Conservation (phyloP, 768 basidiomycete species). For the Lentinula aciculospora region DNA sequence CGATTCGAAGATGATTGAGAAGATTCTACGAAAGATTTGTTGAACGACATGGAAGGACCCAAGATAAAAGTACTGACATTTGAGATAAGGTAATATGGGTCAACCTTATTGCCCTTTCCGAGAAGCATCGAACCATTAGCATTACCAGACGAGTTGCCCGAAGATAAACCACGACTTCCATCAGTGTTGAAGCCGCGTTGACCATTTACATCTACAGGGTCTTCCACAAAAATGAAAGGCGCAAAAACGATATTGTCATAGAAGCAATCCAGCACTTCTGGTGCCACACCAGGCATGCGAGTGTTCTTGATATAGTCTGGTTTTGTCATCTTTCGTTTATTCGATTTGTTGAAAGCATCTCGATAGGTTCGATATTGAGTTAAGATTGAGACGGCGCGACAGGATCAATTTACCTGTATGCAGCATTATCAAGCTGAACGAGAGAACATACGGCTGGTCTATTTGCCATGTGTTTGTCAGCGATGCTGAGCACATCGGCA, state of each 20-base stretch:
- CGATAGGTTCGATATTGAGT: too few relatives aligned
- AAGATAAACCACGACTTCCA: slow-evolving; percentile 31
- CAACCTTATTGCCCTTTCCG: slow-evolving; percentile 65
- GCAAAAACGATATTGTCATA: slow-evolving; percentile 96
- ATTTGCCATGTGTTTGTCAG: not conserved
- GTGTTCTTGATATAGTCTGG: slow-evolving; percentile 93
- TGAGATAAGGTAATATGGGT: slow-evolving; percentile 88
- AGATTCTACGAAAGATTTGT: slow-evolving; percentile 42
- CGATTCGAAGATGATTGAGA: slow-evolving; percentile 62
- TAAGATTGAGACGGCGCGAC: too few relatives aligned
- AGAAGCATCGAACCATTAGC: slow-evolving; percentile 32
- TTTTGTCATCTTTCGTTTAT: slow-evolving; percentile 97
- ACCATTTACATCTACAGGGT: slow-evolving; percentile 68
- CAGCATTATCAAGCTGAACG: slow-evolving; percentile 97
- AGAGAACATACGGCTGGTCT: slow-evolving; percentile 95
- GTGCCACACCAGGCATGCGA: slow-evolving; percentile 72
- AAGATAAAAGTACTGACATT: slow-evolving; percentile 43
- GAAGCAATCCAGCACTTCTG: slow-evolving; percentile 86
- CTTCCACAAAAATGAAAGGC: slow-evolving; percentile 95
- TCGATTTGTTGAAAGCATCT: slow-evolving; percentile 97
- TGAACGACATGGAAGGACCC: not conserved
- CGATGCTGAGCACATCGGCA: not conserved
- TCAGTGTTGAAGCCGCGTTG: slow-evolving; percentile 46
- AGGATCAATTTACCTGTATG: too few relatives aligned
- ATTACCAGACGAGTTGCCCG: slow-evolving; percentile 21